These are phyloP conservation scores for Curvularia spicifera DNA, from an alignment of 2,329 filamentous ascomycete genomes.

Conservation along the genomic window DNA sequence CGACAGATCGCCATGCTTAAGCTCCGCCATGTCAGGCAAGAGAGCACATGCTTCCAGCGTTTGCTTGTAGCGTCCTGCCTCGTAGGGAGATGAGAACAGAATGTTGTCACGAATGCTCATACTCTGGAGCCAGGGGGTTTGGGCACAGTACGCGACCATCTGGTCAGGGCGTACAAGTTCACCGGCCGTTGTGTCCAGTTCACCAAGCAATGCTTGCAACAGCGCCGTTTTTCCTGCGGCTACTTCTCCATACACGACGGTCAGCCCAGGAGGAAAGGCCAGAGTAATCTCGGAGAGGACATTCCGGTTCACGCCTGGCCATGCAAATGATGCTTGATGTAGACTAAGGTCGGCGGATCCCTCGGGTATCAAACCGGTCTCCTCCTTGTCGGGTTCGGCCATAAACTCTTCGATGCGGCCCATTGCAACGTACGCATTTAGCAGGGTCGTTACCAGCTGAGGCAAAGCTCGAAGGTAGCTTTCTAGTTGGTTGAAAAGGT, in stretches of 20 bases:
- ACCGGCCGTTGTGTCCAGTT: conserved; percentile 62
- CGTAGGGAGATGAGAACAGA: conserved; percentile 68
- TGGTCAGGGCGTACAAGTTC: conserved; percentile 61
- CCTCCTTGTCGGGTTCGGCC: conserved; percentile 78
- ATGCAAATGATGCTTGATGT: conserved; percentile 73
- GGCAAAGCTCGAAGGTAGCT: conserved; percentile 76
- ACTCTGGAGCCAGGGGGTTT: conserved; percentile 72
- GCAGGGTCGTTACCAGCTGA: conserved; percentile 72
- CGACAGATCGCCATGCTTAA: conserved; percentile 69
- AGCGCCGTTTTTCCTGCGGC: conserved; percentile 69
- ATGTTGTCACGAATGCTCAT: conserved; percentile 75
- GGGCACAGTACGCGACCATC: conserved; percentile 68
- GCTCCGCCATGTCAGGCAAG: conserved; percentile 65
- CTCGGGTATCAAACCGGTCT: conserved; percentile 50
- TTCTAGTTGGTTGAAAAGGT: conserved; percentile 79
- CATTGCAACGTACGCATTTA: conserved; percentile 85
- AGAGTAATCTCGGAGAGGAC: conserved; percentile 63
- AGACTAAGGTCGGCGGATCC: conserved; percentile 57
- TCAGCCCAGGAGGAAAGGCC: conserved; percentile 63
- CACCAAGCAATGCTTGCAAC: conserved; percentile 64
- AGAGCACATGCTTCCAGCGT: conserved; percentile 71
- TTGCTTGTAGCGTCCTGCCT: conserved; percentile 71
- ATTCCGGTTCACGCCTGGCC: conserved; percentile 70
- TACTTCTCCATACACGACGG: conserved; percentile 68
- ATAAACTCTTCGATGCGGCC: conserved; percentile 85